Base-by-base conservation (phyloP, 192 early-diverging fungal genomes). In the Backusella liffmaniae region DNA sequence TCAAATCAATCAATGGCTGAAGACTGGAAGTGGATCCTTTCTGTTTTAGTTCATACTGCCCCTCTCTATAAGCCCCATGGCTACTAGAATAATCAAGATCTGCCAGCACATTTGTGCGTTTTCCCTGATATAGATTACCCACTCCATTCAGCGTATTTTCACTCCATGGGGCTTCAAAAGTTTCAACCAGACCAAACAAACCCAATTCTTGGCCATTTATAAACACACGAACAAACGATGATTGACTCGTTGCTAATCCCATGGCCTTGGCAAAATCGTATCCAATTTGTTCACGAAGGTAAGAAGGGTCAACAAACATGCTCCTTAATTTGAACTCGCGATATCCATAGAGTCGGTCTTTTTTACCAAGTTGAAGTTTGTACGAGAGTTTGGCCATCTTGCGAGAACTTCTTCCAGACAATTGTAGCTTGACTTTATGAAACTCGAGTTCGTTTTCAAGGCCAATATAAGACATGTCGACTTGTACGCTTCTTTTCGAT, bases 1-100 rank as follows among this genome's bases (percentile, higher is more conserved):
- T 69, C 0, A 69, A 69, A 36, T 69, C 67, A 6, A 69, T 69
- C 9, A 69, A 42, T 69, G 67, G 67, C 34, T 36, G 67, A 41
- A 36, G 39, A 10, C 21, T 21, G 5, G 35, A 26, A 21, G 34
- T 41, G 5, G 35, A 7, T 42, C 35, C 35, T 23, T 69, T 69
- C n/a, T 36, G 35, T 21, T 41, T 69, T 36, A 42, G n/a, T 39
- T 37, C 34, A 23, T 69, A 69, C 0, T 36, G 35, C 3, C 67
- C 67, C 1, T 4, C 12, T 0, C n/a, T 21, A 69, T 69, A 69
- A 37, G 35, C 39, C 39, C n/a, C 23, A 18, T 12, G 16, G n/a
- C 39, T 69, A 23, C n/a, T 15, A 41, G 41, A 39, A 26, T 69
- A 69, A 21, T n/a, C 18, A 23, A 69, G 35, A 10, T 69, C 67